A percentile compares a stretch with the other conserved stretches of the same genome.
Conservation (phyloP, 2,329 filamentous ascomycete genomes). For the Botryotinia narcissicola region DNA sequence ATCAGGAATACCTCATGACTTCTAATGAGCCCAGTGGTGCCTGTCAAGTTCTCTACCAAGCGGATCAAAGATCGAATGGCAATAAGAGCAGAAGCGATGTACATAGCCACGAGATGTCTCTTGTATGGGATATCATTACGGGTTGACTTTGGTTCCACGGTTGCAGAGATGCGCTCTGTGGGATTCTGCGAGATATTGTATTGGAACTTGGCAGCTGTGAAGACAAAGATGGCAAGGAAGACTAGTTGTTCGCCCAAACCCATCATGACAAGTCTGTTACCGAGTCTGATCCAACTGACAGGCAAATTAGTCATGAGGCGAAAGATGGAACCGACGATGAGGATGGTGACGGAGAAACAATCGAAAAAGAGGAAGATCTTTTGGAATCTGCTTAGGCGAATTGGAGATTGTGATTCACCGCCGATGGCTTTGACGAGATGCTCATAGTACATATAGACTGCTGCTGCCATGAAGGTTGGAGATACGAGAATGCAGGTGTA, state of each 20-base stretch:
- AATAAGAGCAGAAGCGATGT: slow-evolving; percentile 8
- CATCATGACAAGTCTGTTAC: slow-evolving; percentile 12
- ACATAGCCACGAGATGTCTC: slow-evolving; percentile 2
- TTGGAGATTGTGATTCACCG: not conserved
- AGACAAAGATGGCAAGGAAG: slow-evolving; percentile 12
- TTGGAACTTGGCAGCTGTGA: slow-evolving; percentile 11
- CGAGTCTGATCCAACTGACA: slow-evolving; percentile 7
- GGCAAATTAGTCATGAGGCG: slow-evolving; percentile 1
- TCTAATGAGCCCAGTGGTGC: not conserved
- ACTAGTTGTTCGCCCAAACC: slow-evolving; percentile 5
- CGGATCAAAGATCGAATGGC: slow-evolving; percentile 4
- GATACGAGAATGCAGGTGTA: slow-evolving; percentile 12
- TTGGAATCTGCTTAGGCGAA: slow-evolving; percentile 8
- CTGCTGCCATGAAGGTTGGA: slow-evolving; percentile 14
- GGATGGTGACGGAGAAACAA: not conserved
- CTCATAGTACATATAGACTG: slow-evolving; percentile 17
- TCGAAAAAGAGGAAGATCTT: slow-evolving; percentile 17
- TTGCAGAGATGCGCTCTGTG: not conserved
- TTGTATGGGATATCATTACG: not conserved
- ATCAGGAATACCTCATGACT: not conserved
- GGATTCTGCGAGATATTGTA: slow-evolving; percentile 9
- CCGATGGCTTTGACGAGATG: not conserved
- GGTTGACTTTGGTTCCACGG: not conserved
- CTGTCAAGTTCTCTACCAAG: slow-evolving; percentile 3
- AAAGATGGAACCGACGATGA: slow-evolving; percentile 6